phyloP scores from a whole-genome alignment of 2,329 filamentous ascomycete genomes.

The Claviceps fusiformis region DNA sequence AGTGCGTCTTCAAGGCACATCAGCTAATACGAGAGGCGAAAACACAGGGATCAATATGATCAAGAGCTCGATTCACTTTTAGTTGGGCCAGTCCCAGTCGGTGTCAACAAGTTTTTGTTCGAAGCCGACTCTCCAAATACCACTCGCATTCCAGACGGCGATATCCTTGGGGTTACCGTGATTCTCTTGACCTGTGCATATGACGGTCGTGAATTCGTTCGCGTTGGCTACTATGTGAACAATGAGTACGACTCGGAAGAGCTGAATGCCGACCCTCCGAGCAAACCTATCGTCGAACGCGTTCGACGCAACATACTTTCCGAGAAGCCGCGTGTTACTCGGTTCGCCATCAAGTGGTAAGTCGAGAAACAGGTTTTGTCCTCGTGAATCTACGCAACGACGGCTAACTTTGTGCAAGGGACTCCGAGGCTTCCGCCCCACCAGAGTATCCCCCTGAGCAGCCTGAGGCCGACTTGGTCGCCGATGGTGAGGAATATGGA shows the following conservation, averaged over 20 bases:
- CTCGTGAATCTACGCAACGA: not conserved
- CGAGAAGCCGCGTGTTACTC: constrained; percentile 92
- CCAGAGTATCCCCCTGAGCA: constrained; percentile 95
- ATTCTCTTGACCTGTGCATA: constrained; percentile 94
- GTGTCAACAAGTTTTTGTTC: constrained; percentile 98
- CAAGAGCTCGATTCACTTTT: constrained; percentile 96
- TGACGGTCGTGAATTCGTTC: constrained; percentile 90
- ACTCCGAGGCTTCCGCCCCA: constrained; percentile 92
- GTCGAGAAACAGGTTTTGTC: constrained; percentile 14
- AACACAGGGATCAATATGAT: constrained; percentile 74
- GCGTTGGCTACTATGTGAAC: constrained; percentile 98
- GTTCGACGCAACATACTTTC: constrained; percentile 85
- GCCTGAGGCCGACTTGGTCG: constrained; percentile 77
- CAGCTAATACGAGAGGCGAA: constrained; percentile 1
- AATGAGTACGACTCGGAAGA: constrained; percentile 96
- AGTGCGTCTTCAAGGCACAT: not conserved
- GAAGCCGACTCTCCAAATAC: constrained; percentile 89
- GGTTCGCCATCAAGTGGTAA: constrained; percentile 98
- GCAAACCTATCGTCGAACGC: constrained; percentile 85
- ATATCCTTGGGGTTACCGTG: constrained; percentile 93
- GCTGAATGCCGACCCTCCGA: constrained; percentile 74
- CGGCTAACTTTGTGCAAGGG: constrained; percentile 40
- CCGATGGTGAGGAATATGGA: constrained; percentile 82
- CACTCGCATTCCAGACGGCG: constrained; percentile 78
- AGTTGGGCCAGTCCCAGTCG: constrained; percentile 92